Percentiles rank a stretch among this genome's conserved stretches.
Evolutionary conservation across 108 stramenopile species (phyloP).

Genomic region (Fragilaria crotonensis): DNA sequence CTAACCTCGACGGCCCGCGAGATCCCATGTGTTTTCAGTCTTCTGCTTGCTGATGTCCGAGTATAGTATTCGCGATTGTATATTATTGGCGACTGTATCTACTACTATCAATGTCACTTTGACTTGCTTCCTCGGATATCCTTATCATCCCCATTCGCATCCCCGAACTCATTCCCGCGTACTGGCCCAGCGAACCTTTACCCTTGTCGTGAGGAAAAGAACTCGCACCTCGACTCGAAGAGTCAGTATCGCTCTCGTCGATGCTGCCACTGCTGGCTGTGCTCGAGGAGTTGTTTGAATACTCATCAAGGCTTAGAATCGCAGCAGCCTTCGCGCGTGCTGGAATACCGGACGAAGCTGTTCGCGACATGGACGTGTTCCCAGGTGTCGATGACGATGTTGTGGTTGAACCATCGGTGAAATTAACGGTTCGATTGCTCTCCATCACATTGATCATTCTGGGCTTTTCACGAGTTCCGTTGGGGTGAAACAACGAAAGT

Average conservation of each 20-base stretch:
- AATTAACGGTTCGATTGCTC: neutral
- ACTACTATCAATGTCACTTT: too few relatives aligned
- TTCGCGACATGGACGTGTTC: neutral
- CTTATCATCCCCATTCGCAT: conserved; percentile 11
- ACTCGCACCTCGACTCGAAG: conserved; percentile 4
- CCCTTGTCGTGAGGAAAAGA: neutral
- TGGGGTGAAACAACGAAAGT: neutral
- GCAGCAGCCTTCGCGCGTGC: neutral
- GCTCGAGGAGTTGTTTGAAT: neutral
- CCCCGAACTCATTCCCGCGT: neutral
- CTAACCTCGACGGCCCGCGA: too few relatives aligned
- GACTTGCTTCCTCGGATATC: conserved; percentile 6
- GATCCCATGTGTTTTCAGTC: too few relatives aligned
- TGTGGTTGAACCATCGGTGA: neutral
- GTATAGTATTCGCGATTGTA: too few relatives aligned
- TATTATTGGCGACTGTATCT: too few relatives aligned
- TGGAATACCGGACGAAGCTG: neutral
- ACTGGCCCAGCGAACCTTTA: neutral
- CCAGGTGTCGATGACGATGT: neutral
- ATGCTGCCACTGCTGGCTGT: neutral
- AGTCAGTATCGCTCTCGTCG: neutral
- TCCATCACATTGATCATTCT: conserved; percentile 3
- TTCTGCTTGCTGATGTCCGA: too few relatives aligned
- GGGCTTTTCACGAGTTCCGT: neutral
- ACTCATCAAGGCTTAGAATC: neutral